These are phyloP conservation scores for Arabis alpina DNA, from an alignment of 345 rosid species.

Conservation along the genomic window DNA sequence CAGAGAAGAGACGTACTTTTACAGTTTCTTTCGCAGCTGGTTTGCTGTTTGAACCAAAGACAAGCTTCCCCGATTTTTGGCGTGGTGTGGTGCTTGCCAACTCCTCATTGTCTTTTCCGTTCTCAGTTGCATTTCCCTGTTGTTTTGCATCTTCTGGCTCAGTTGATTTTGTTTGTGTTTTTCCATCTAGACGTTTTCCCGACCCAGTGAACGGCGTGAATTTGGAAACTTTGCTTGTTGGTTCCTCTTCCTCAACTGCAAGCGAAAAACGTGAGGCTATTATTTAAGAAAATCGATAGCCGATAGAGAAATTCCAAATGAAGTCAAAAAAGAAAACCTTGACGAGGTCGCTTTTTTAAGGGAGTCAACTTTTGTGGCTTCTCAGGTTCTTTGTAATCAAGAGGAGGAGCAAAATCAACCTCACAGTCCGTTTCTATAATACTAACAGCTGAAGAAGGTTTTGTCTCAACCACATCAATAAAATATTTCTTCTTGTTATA, in stretches of 20 bases:
- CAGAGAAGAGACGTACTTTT: slow-evolving; percentile 42
- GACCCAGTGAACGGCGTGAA: slow-evolving; percentile 63
- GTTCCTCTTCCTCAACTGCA: slow-evolving; percentile 56
- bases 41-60: slow-evolving; percentile 57
- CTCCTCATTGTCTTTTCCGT: slow-evolving; percentile 42
- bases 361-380: slow-evolving; percentile 43
- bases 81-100: slow-evolving; percentile 35
- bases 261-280: not conserved
- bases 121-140: slow-evolving; percentile 27
- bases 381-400: slow-evolving; percentile 65
- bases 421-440: slow-evolving; percentile 76
- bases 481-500: slow-evolving; percentile 67
- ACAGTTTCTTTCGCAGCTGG: slow-evolving; percentile 35
- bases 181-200: slow-evolving; percentile 63
- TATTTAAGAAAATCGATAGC: not conserved
- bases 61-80: slow-evolving; percentile 52
- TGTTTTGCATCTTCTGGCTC: slow-evolving; percentile 33
- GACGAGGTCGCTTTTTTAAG: slow-evolving; percentile 42
- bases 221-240: slow-evolving; percentile 47
- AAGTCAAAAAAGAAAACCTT: slow-evolving; percentile 46
- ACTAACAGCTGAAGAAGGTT: slow-evolving; percentile 65
- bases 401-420: slow-evolving; percentile 75
- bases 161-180: slow-evolving; percentile 37
- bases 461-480: slow-evolving; percentile 67
- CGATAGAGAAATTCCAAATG: not conserved